Evolutionary conservation across 805 yeast genomes (phyloP), one percentile per base, ranked within the genome.

Genomic region (Yarrowia divulgata): DNA sequence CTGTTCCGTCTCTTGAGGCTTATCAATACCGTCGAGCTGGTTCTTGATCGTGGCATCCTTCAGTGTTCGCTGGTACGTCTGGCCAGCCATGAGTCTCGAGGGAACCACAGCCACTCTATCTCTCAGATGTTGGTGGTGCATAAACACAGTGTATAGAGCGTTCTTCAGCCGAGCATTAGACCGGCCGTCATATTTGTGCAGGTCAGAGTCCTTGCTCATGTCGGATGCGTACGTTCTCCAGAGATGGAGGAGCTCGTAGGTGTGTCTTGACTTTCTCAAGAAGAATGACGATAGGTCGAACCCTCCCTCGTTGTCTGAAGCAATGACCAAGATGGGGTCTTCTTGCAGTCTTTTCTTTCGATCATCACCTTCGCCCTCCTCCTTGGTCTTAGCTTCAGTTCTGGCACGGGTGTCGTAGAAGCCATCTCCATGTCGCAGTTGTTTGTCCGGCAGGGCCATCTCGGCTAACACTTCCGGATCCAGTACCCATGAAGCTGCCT

Each of bases 151-250:
- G 54, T 45, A 60, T n/a, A 60, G 54, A 10, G 67, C 67, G 19
- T 60, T 60, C 35, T 45, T 43, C 18, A 60, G 54, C 23, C 67
- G 52, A 45, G 67, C 67, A 32, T 60, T 45, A 14, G 67, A 39
- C 23, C 67, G 32, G 14, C 67, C 54, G 34, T 60, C 67, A n/a
- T 14, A 43, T 12, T n/a, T 19, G 32, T 60, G 50, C 39, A 60
- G 43, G 10, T 60, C 67, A 6, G 50, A 43, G 52, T 60, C 67
- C n/a, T 16, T 14, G 54, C 54, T 60, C 67, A 60, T 18, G 13
- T 60, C 67, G 9, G 67, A 18, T 8, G 67, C 67, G 14, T 43
- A 60, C 10, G 54, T 60, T 46, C 54, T 60, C 67, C 67, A 60
- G 10, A 60, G 50, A 60, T 60, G 50, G 13, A 60, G 42, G 14